phyloP scores from a whole-genome alignment of 768 basidiomycete species.

The Jaapia argillacea region DNA sequence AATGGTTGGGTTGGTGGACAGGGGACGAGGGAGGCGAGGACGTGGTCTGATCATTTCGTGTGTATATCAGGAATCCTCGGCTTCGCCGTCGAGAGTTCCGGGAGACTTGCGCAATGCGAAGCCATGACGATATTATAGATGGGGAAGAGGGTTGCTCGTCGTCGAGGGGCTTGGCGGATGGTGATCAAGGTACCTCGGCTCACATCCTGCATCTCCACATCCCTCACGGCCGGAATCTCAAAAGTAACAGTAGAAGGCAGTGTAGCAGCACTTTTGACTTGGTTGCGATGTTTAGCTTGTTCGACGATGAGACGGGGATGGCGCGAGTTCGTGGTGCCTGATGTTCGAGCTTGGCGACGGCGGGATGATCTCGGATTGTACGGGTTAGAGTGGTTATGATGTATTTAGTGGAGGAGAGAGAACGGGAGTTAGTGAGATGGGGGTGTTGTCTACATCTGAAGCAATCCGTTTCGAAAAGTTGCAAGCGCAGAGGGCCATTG shows the following conservation, averaged over 20 bases:
- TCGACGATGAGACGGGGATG: neutral
- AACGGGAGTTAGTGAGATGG: neutral
- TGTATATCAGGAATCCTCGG: constrained; percentile 34
- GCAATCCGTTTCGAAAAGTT: neutral
- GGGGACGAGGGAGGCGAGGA: constrained; percentile 41
- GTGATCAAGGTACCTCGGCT: neutral
- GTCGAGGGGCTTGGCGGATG: neutral
- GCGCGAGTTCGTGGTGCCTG: neutral
- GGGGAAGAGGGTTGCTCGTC: constrained; percentile 38
- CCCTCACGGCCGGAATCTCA: too few species aligned
- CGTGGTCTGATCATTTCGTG: constrained; percentile 38
- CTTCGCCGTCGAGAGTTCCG: constrained; percentile 34
- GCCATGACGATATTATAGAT: constrained; percentile 64
- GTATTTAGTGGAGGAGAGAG: too few species aligned
- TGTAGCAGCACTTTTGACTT: neutral
- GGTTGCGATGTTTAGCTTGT: neutral
- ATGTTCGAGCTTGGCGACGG: neutral
- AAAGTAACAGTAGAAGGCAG: neutral
- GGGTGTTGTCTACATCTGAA: neutral
- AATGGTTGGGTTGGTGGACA: constrained; percentile 5
- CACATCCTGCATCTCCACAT: neutral
- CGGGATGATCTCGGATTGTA: neutral
- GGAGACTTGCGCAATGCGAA: constrained; percentile 56
- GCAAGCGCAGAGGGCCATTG: neutral
- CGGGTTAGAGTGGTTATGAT: neutral